A percentile compares a stretch with the other conserved stretches of the same genome.
These are phyloP conservation scores for Conticribra weissflogii DNA, from an alignment of 108 stramenopile species.

Conservation along the genomic window DNA sequence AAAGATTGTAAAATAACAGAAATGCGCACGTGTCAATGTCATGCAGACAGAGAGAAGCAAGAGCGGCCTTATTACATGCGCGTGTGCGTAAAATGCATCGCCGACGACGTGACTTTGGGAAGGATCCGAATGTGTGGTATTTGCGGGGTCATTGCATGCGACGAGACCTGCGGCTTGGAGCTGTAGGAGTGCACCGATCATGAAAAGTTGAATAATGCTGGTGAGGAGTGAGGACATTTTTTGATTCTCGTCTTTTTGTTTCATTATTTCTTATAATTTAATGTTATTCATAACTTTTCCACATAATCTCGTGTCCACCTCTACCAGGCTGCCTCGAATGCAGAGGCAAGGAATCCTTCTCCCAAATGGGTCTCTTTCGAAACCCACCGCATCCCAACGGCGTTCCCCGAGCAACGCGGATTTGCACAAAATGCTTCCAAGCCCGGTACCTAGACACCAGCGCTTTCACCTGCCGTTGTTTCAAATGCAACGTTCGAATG, in stretches of 20 bases:
- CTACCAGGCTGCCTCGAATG: slow-evolving; percentile 41
- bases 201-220: slow-evolving; percentile 29
- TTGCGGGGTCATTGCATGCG: slow-evolving; percentile 44
- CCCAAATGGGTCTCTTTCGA: slow-evolving; percentile 33
- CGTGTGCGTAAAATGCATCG: slow-evolving; percentile 41
- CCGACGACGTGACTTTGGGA: slow-evolving; percentile 30
- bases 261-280: neutral
- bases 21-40: slow-evolving; percentile 32
- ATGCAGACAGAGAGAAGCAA: neutral
- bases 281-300: neutral
- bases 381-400: neutral
- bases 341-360: slow-evolving; percentile 30
- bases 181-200: slow-evolving; percentile 30
- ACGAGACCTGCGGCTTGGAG: slow-evolving; percentile 34
- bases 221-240: slow-evolving; percentile 3
- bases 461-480: slow-evolving; percentile 33
- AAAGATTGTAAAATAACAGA: neutral
- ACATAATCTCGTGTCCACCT: neutral
- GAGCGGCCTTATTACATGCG: slow-evolving; percentile 29
- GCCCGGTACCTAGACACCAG: slow-evolving; percentile 16
- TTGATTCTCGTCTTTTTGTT: neutral
- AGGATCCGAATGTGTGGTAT: slow-evolving; percentile 35
- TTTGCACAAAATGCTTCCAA: slow-evolving; percentile 33
- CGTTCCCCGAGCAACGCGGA: slow-evolving; percentile 21
- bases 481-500: slow-evolving; percentile 37